Evolutionary conservation across 768 basidiomycete species (phyloP), one percentile per base, ranked within the genome.

Genomic region (Mycena albidolilacea): DNA sequence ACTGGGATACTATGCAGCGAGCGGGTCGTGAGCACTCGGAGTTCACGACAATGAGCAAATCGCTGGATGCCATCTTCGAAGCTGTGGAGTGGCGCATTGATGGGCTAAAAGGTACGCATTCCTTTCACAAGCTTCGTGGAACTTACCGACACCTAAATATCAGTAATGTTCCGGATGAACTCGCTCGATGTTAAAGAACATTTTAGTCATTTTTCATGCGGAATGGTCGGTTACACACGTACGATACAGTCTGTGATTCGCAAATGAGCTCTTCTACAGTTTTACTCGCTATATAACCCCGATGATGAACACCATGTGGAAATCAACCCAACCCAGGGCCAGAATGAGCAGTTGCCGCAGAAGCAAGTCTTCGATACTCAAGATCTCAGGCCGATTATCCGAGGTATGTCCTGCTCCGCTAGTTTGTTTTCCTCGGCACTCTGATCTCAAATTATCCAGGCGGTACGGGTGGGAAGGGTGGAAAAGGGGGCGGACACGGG

Each of bases 11-110:
- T 21, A 52, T 52, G 21, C 50, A 21, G 50, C n/a, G 50, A 52
- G n/a, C 50, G 50, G 50, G 50, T 52, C 50, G 50, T n/a, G 50
- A 21, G n/a, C 50, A 52, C 50, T 52, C 50, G n/a, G 50, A 52
- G 50, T 21, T 52, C 50, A 52, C 50, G n/a, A 52, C 7, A n/a
- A 52, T 52, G 50, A 52, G 50, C 50, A 52, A 7, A 52, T 52
- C 50, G n/a, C 50, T 52, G 50, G 50, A 52, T 11, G 11, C n/a
- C 50, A 21, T 52, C 11, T 52, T 52, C 50, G n/a, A 52, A 8
- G 50, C 46, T 48, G 46, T 17, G 46, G 46, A 48, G 46, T 48
- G 14, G 46, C 15, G 46, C 5, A 9, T 43, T n/a, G 50, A 52
- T 21, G 50, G 7, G 50, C 50, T 52, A 8, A 21, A 52, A 52